Evolutionary conservation across 345 rosid species (phyloP), one percentile per base, ranked within the genome.

Genomic region (Corchorus capsularis): DNA sequence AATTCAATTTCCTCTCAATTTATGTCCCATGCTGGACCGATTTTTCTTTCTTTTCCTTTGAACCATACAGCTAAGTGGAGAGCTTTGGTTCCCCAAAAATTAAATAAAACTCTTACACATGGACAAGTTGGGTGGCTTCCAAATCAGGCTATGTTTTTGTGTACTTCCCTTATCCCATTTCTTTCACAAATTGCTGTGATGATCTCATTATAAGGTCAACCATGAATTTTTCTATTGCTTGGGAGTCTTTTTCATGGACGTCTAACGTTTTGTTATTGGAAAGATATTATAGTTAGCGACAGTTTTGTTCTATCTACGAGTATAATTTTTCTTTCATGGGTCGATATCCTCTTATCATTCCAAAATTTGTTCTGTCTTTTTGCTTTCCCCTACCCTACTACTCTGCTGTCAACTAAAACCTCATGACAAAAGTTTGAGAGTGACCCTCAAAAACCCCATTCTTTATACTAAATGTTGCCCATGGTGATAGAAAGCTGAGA

Each of bases 41-140:
- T 70, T 70, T 37, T 75, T 52, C 81, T 69, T 73, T 79, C 27
- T 47, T n/a, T n/a, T n/a, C n/a, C 65, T 52, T 41, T 79, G 71
- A 75, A 72, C 80, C 78, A 76, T 55, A 37, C 71, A 73, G 0
- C 46, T 63, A 50, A 57, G 49, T 74, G 82, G n/a, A n/a, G 85
- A 76, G 74, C 52, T 47, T 79, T 69, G 82, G 80, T 61, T 69
- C 77, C 75, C 65, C 77, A 19, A 19, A n/a, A n/a, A n/a, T n/a
- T n/a, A 55, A 55, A 55, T n/a, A 50, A 6, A 16, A 43, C 72
- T 70, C 78, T 75, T 72, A n/a, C n/a, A 53, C 57, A 32, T 74
- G 81, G 72, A 71, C 72, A 77, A 41, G 61, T 59, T 68, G 76
- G 64, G 71, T 77, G 73, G 80, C 75, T 73, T 79, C 65, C 50